Evolutionary conservation across 306 rosid species (phyloP), one percentile per base, ranked within the genome.

Genomic region (Cucurbita pepo): DNA sequence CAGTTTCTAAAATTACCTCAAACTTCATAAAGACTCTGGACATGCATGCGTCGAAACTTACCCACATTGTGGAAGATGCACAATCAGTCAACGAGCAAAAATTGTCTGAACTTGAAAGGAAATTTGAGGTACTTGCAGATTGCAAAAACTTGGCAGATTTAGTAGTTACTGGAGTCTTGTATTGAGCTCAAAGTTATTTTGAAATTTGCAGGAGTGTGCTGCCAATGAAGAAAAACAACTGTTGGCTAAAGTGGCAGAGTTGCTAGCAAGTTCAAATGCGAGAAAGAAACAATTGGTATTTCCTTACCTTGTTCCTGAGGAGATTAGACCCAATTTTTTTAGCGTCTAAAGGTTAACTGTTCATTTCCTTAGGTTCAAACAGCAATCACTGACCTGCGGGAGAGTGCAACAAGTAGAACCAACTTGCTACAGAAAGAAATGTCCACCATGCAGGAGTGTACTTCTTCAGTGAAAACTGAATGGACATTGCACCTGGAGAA

Each of bases 221-320:
- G 96, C 96, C 67, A 81, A 80, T 74, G 99, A 95, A 84, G 97
- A 91, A 84, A 90, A 82, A 56, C 93, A 95, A 77, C 71, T 95
- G 61, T 79, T 95, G 78, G 88, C 84, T 75, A 95, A 95, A 85
- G 93, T 95, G 81, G 97, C 99, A 15, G 97, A 95, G 84, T 85
- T 95, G 84, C 90, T 92, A 58, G 92, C 95, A 64, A 88, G 83
- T 84, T 92, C 97, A 81, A 92, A 86, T 51, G 84, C 92, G 63
- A 91, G 99, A 84, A 95, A 95, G 95, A 95, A 85, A 85, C 84
- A 78, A 79, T 78, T 95, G 96, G 99, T 91, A 86, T 6, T 57
- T 73, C 37, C 80, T 22, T 40, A 25, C 37, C 75, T 60, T 19
- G 25, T 55, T 45, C 57, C 10, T 71, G 60, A 21, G 18, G 38